phyloP scores from a whole-genome alignment of 805 yeast genomes.

The Candida methanosorbosa region DNA sequence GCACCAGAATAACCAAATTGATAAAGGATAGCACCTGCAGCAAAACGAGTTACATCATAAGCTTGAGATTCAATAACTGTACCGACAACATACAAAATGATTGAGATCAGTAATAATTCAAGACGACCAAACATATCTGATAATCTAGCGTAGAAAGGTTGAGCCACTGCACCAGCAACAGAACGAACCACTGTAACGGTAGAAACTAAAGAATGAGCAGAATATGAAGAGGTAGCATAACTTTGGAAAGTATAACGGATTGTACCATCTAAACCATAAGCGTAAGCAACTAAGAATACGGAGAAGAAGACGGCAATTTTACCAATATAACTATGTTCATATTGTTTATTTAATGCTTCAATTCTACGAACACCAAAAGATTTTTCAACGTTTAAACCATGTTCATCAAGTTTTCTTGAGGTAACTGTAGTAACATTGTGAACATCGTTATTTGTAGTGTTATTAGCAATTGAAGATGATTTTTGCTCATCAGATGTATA shows the following conservation, averaged over 20 bases:
- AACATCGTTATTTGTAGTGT: neutral
- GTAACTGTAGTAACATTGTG: neutral
- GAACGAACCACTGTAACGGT: conserved; percentile 50
- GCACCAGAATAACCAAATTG: conserved; percentile 57
- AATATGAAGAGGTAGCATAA: conserved; percentile 49
- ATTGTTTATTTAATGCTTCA: conserved; percentile 46
- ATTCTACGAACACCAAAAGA: conserved; percentile 48
- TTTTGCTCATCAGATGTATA: no score
- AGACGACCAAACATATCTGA: conserved; percentile 63
- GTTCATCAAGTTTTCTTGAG: neutral
- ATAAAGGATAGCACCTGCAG: conserved; percentile 56
- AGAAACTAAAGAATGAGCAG: conserved; percentile 45
- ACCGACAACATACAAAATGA: conserved; percentile 52
- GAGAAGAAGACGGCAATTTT: conserved; percentile 36
- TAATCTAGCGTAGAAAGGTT: conserved; percentile 53
- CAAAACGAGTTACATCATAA: conserved; percentile 44
- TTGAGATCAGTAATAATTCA: conserved; percentile 37
- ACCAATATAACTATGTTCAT: conserved; percentile 22
- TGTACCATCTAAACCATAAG: conserved; percentile 50
- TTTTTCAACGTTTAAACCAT: conserved; percentile 8
- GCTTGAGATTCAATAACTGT: conserved; percentile 59
- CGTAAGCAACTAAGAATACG: conserved; percentile 47
- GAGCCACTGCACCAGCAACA: conserved; percentile 61
- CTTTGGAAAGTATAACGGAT: conserved; percentile 40
- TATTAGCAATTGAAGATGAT: no score